Evolutionary conservation across 768 basidiomycete genomes (phyloP), one percentile per base, ranked within the genome.

Genomic region (Amanita jacksonii): DNA sequence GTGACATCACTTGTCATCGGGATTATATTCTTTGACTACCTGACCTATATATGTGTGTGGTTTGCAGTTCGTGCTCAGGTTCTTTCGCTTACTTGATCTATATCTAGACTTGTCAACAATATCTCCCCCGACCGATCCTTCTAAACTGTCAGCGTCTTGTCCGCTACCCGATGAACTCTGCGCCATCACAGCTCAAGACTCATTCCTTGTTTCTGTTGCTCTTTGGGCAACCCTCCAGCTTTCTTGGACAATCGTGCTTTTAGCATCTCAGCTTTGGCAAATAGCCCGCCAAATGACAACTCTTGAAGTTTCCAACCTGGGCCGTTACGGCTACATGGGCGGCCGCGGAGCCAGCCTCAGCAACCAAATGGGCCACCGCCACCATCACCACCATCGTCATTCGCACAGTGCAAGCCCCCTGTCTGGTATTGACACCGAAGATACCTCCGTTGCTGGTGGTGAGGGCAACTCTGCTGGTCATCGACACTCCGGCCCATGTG

Each of bases 301-400:
- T 0, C 73, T 93, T 43, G 94, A 99, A 57, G 89, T 98, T 3
- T 83, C 82, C 47, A 99, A 99, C 57, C 78, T 98, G 2, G 91
- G 94, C 3, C 77, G 94, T 36, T 97, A 82, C 56, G 94, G 96
- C 9, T 97, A 82, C 67, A 94, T 99, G 90, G 94, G 96, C 28
- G 93, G 93, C 0, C 79, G 88, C 31, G 86, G 78, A 15, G 74
- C 79, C 2, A 77, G 72, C 28, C 68, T 85, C 15, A 67, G 68
- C 5, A 69, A 77, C 5, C 87, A 90, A 58, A 85, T 85, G 81
- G 83, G 87, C 2, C 84, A 85, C 56, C 71, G 73, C n/a, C 81
- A 85, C 53, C 59, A 54, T 12, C 27, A 12, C 27, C 27, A n/a
- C 54, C 67, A 57, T 39, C 52, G 54, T 1, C 48, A 53, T 27